Conservation (phyloP, 169 alveolate genomes). For the Plasmodium inui region DNA sequence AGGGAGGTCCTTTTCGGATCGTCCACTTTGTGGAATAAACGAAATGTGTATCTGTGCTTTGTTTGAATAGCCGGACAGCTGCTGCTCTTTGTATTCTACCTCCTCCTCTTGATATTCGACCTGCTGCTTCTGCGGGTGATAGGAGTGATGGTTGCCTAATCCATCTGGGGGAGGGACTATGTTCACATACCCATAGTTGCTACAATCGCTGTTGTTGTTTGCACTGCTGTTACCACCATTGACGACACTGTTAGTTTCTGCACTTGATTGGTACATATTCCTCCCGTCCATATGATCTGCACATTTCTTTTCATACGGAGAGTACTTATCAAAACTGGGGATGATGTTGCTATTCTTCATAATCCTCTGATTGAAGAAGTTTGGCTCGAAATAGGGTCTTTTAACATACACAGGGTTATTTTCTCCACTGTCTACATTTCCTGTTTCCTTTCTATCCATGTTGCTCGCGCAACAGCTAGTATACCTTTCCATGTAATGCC, state of each 20-base stretch:
- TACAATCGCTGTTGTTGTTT: not conserved
- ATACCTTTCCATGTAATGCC: constrained; percentile 12
- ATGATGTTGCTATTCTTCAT: not conserved
- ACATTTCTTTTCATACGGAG: not conserved
- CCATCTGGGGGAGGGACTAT: not conserved
- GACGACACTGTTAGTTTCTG: not conserved
- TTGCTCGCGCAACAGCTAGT: not conserved
- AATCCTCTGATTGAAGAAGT: not conserved
- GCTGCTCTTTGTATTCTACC: not conserved
- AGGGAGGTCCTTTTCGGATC: not conserved
- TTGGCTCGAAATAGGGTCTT: not conserved
- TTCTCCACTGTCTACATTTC: not conserved
- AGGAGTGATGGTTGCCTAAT: not conserved
- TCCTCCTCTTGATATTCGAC: not conserved
- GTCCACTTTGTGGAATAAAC: not conserved
- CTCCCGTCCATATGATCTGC: not conserved
- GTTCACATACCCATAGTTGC: not conserved
- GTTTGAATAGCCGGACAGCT: not conserved
- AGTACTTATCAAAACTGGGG: not conserved
- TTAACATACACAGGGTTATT: not conserved
- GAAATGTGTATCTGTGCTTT: not conserved
- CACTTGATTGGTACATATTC: not conserved
- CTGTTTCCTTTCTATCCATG: not conserved
- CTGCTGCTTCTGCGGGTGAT: not conserved
- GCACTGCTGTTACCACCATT: not conserved